These are phyloP conservation scores for Pseudozyma thailandica DNA, from an alignment of 1,284 basidiomycete genomes.

Conservation along the genomic window DNA sequence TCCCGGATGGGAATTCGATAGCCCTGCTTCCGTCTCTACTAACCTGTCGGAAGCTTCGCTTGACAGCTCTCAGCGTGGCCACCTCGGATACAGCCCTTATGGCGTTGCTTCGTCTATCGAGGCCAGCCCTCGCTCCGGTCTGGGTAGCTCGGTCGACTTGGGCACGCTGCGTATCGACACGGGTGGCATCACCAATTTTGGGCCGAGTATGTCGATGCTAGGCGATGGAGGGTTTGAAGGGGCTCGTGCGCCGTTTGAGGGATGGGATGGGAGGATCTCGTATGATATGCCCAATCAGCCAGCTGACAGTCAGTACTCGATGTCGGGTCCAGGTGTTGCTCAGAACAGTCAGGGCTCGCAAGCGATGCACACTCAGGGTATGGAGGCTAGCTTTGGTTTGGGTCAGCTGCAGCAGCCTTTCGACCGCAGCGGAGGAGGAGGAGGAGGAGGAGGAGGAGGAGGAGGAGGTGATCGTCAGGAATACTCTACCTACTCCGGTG, in stretches of 20 bases:
- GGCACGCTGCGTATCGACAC: conserved; percentile 36
- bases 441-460: no score
- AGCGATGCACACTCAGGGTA: neutral
- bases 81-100: conserved; percentile 32
- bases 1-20: conserved; percentile 39
- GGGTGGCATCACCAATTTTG: conserved; percentile 14
- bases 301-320: conserved; percentile 7
- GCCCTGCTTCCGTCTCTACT: conserved; percentile 37
- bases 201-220: neutral
- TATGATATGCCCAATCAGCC: conserved; percentile 13
- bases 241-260: conserved; percentile 7
- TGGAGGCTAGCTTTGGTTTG: conserved; percentile 12
- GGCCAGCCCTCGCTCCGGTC: conserved; percentile 28
- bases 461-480: no score
- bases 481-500: no score
- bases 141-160: conserved; percentile 38
- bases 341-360: neutral
- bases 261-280: conserved; percentile 13
- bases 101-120: conserved; percentile 32
- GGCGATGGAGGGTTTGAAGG: conserved; percentile 9
- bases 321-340: conserved; percentile 4
- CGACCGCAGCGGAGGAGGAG: conserved; percentile 10
- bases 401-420: neutral
- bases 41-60: conserved; percentile 42
- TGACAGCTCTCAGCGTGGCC: conserved; percentile 25